Conservation (phyloP, 345 rosid species). For the Brassica cretica region DNA sequence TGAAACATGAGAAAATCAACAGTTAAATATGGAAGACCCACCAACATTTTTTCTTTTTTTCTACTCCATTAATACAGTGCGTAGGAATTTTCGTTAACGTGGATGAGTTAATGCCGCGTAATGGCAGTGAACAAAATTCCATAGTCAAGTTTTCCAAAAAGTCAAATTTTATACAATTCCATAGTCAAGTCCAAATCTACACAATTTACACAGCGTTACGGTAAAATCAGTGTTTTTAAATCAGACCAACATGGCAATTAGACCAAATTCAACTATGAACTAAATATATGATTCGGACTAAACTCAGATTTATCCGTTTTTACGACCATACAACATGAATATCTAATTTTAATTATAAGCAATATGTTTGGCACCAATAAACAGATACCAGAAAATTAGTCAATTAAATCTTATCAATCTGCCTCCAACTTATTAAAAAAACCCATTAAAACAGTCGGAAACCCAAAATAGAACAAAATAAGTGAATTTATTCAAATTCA, state of each 20-base stretch:
- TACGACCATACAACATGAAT: too few relatives aligned
- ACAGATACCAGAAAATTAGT: too few relatives aligned
- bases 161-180: background rate
- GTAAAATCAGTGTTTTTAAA: background rate
- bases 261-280: background rate
- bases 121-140: background rate
- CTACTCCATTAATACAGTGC: background rate
- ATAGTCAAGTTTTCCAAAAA: background rate
- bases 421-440: too few relatives aligned
- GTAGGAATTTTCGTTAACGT: background rate
- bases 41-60: background rate
- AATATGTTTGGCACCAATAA: too few relatives aligned
- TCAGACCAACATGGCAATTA: background rate
- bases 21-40: background rate
- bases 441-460: too few relatives aligned
- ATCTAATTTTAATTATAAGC: too few relatives aligned
- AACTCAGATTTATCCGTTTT: too few relatives aligned
- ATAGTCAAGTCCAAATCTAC: background rate
- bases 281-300: background rate
- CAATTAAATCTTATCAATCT: too few relatives aligned
- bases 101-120: conserved; percentile 7
- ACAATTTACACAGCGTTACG: background rate
- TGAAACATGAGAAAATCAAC: background rate
- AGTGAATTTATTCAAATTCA: too few relatives aligned
- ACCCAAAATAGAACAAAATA: too few relatives aligned